A percentile compares a stretch with the other conserved stretches of the same genome.
These are phyloP conservation scores for Mycothermus thermophilus DNA, from an alignment of 495 filamentous ascomycete species.

Conservation along the genomic window DNA sequence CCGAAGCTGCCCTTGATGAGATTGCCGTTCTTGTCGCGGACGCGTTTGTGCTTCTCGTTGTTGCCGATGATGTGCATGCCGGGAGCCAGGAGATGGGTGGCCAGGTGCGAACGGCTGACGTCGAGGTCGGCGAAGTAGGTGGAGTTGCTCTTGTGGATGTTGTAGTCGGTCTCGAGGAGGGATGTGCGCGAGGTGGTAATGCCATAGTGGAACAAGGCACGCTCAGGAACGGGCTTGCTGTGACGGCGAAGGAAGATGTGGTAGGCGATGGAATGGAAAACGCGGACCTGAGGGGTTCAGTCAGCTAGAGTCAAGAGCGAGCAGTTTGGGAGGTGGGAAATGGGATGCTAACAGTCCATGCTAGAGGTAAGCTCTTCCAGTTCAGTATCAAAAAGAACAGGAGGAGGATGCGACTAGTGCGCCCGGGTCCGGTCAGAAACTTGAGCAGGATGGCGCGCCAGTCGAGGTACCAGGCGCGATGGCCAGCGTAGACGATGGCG, in stretches of 20 bases:
- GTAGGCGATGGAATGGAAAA: conserved; percentile 47
- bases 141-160: conserved; percentile 71
- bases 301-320: no score
- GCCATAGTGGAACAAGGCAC: conserved; percentile 50
- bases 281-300: conserved; percentile 38
- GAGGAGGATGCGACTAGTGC: conserved; percentile 33
- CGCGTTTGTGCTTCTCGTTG: conserved; percentile 30
- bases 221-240: conserved; percentile 27
- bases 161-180: conserved; percentile 63
- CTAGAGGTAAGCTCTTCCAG: conserved; percentile 59
- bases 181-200: conserved; percentile 45
- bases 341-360: conserved; percentile 51
- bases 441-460: conserved; percentile 18
- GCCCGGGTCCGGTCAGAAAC: conserved; percentile 38
- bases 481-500: conserved; percentile 26
- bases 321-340: neutral
- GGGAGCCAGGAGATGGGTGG: conserved; percentile 37
- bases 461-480: conserved; percentile 24
- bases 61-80: conserved; percentile 27
- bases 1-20: conserved; percentile 27
- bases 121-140: conserved; percentile 79
- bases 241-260: conserved; percentile 41
- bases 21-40: conserved; percentile 23
- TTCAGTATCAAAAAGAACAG: conserved; percentile 43
- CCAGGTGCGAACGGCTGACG: conserved; percentile 50